Percentiles rank a stretch among this genome's conserved stretches.
Conservation (phyloP, 768 basidiomycete species). For the Dioszegia crocea region DNA sequence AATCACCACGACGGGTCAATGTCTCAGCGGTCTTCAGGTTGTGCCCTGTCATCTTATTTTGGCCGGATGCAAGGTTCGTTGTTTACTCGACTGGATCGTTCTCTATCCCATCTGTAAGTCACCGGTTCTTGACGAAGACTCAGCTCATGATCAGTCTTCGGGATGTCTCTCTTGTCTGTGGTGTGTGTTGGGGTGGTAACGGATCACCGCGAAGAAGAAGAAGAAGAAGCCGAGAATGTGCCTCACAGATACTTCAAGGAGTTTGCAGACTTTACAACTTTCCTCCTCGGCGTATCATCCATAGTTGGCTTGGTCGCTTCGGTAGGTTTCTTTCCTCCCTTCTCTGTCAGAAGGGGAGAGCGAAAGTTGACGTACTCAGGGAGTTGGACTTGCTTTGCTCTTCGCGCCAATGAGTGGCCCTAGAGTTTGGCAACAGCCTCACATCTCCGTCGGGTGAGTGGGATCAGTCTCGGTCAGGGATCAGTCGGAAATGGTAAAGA, state of each 20-base stretch:
- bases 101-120: conserved; percentile 9
- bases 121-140: no score
- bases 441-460: conserved; percentile 2
- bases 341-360: not conserved
- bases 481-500: not conserved
- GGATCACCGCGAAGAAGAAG: no score
- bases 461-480: not conserved
- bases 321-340: not conserved
- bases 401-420: not conserved
- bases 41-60: not conserved
- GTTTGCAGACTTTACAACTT: not conserved
- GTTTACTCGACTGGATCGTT: not conserved
- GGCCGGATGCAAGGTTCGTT: conserved; percentile 3
- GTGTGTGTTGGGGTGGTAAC: no score
- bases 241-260: not conserved
- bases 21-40: not conserved
- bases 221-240: not conserved
- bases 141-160: conserved; percentile 1
- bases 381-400: conserved; percentile 1
- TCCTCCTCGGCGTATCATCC: not conserved
- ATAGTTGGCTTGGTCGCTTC: not conserved
- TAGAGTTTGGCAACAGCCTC: not conserved
- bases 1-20: not conserved
- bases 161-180: not conserved
- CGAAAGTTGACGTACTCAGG: not conserved